Percentiles rank a stretch among this genome's conserved stretches.
Evolutionary conservation across 768 basidiomycete species (phyloP).

Genomic region (Rhodocollybia butyracea): DNA sequence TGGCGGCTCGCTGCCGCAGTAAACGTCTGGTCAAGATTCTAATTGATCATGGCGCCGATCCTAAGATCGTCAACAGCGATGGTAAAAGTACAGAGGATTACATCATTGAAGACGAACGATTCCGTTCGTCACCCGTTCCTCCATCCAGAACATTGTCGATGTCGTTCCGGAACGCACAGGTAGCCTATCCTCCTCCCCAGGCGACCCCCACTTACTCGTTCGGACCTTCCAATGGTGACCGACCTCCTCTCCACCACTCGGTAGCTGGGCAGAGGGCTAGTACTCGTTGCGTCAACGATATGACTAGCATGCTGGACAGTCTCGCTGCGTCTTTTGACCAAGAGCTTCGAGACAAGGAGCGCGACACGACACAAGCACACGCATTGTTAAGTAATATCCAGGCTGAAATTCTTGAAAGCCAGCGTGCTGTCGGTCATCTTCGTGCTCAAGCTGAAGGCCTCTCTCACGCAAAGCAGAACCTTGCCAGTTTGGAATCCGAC

Average conservation of each 20-base stretch:
- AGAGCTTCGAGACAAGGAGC: constrained; percentile 88
- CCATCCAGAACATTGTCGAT: constrained; percentile 62
- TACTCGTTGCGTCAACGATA: constrained; percentile 80
- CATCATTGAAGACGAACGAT: constrained; percentile 96
- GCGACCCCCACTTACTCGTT: constrained; percentile 40
- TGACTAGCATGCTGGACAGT: constrained; percentile 82
- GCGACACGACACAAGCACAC: constrained; percentile 87
- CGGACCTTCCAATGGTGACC: constrained; percentile 53
- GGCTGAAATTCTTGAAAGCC: constrained; percentile 84
- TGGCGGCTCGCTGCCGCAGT: constrained; percentile 93
- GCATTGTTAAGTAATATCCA: constrained; percentile 84
- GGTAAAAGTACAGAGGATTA: constrained; percentile 98
- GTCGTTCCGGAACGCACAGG: constrained; percentile 73
- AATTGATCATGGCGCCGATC: constrained; percentile 94
- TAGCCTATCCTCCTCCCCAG: constrained; percentile 47
- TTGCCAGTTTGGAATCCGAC: constrained; percentile 63
- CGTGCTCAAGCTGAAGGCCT: constrained; percentile 67
- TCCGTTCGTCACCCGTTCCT: constrained; percentile 86
- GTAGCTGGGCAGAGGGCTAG: constrained; percentile 82
- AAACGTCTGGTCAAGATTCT: constrained; percentile 94
- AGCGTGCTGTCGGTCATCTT: constrained; percentile 69
- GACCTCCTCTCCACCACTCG: constrained; percentile 80
- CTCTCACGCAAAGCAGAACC: constrained; percentile 50
- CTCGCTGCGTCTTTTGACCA: constrained; percentile 89
- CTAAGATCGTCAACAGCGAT: constrained; percentile 91